Percentiles rank a stretch among this genome's conserved stretches.
phyloP scores from a whole-genome alignment of 1,284 basidiomycete species.

The Ganoderma leucocontextum region DNA sequence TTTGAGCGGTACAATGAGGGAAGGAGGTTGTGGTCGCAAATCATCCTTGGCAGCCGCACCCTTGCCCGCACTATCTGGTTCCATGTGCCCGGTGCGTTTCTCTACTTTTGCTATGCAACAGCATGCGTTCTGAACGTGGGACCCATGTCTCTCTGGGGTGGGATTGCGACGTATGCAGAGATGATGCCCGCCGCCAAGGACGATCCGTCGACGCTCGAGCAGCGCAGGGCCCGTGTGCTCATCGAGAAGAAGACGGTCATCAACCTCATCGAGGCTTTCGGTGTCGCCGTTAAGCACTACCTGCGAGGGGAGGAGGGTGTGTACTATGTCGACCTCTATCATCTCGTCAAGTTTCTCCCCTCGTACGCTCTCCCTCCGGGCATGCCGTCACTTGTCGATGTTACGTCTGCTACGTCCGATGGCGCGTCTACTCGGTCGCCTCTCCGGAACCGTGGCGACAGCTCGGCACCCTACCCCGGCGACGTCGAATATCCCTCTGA shows the following conservation, averaged over 20 bases:
- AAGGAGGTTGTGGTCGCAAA: slow-evolving; percentile 72
- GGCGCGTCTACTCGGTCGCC: slow-evolving; percentile 27
- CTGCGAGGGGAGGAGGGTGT: slow-evolving; percentile 69
- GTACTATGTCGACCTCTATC: slow-evolving; percentile 64
- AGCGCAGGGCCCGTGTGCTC: slow-evolving; percentile 55
- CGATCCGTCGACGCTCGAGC: slow-evolving; percentile 46
- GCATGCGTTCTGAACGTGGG: slow-evolving; percentile 17
- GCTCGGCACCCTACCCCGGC: slow-evolving; percentile 15
- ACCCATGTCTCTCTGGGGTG: not conserved
- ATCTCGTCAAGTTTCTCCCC: slow-evolving; percentile 74
- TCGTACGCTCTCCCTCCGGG: slow-evolving; percentile 67
- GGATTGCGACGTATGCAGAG: slow-evolving; percentile 22
- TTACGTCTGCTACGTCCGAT: slow-evolving; percentile 33
- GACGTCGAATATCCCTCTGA: slow-evolving; percentile 10
- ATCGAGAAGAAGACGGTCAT: slow-evolving; percentile 75
- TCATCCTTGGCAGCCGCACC: slow-evolving; percentile 65
- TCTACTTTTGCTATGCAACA: not conserved
- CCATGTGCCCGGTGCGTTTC: slow-evolving; percentile 60
- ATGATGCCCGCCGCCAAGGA: slow-evolving; percentile 38
- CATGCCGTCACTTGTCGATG: slow-evolving; percentile 54
- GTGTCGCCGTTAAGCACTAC: slow-evolving; percentile 62
- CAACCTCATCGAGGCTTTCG: slow-evolving; percentile 64
- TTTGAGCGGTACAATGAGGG: slow-evolving; percentile 83
- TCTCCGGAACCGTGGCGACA: slow-evolving; percentile 21
- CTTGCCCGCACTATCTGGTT: slow-evolving; percentile 70